A percentile compares a stretch with the other conserved stretches of the same genome.
Evolutionary conservation across 257 asterid genomes (phyloP).

Genomic region (Jasminum sambac): DNA sequence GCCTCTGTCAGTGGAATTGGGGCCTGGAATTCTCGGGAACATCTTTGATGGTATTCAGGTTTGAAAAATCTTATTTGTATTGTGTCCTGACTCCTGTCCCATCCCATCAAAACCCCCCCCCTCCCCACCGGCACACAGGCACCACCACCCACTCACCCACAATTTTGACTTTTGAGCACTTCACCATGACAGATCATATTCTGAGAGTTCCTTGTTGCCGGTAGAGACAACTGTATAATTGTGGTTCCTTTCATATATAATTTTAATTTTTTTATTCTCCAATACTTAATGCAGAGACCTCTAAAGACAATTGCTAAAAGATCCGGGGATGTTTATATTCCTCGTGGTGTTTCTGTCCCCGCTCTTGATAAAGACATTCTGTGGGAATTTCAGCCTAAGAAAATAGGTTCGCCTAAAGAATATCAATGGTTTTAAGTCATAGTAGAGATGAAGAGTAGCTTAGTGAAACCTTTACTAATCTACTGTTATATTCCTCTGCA

Average conservation of each 20-base stretch:
- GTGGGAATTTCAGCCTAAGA: constrained; percentile 96
- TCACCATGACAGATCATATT: background rate
- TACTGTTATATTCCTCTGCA: constrained; percentile 33
- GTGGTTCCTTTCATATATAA: background rate
- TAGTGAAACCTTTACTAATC: constrained; percentile 18
- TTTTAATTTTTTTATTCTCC: constrained; percentile 6
- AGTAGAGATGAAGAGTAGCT: constrained; percentile 16
- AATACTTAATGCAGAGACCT: constrained; percentile 75
- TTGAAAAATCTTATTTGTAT: constrained; percentile 11
- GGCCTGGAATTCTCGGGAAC: constrained; percentile 96
- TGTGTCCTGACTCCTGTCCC: background rate
- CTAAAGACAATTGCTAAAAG: constrained; percentile 86
- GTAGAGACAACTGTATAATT: constrained; percentile 12
- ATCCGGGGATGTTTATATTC: constrained; percentile 99
- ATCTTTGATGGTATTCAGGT: constrained; percentile 99
- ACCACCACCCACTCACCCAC: no score
- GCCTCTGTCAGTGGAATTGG: constrained; percentile 96
- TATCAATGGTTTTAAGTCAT: background rate
- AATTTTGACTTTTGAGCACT: no score
- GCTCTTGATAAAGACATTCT: constrained; percentile 94
- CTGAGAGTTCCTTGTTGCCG: background rate
- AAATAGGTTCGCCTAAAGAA: constrained; percentile 55
- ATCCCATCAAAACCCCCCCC: background rate
- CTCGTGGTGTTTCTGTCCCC: constrained; percentile 99
- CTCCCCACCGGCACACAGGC: background rate